These are phyloP conservation scores for Fusarium metavorans DNA, from an alignment of 2,329 filamentous ascomycete species.

Conservation along the genomic window DNA sequence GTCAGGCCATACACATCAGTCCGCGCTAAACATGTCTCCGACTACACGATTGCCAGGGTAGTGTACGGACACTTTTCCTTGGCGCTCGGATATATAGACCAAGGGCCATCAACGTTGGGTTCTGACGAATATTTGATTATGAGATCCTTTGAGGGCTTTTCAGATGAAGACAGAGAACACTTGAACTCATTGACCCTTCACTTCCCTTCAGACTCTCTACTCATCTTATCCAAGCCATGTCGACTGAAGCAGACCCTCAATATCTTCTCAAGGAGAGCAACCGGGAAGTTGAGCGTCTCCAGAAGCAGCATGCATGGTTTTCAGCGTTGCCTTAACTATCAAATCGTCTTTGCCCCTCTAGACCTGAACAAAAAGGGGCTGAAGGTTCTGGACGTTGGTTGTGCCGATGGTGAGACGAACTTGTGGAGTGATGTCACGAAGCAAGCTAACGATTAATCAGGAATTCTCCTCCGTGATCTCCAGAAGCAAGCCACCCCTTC, in stretches of 20 bases:
- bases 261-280: constrained; percentile 14
- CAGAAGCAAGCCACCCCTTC: constrained; percentile 19
- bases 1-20: background rate
- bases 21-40: constrained; percentile 1
- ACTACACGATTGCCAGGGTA: background rate
- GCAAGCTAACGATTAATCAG: background rate
- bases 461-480: constrained; percentile 15
- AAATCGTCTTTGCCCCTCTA: constrained; percentile 17
- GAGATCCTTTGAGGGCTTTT: background rate
- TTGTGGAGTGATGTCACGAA: rapidly evolving
- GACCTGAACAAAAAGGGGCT: background rate
- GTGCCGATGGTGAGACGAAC: constrained; percentile 10
- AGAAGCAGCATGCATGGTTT: constrained; percentile 27
- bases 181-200: no score
- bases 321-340: constrained; percentile 13
- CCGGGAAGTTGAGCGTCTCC: constrained; percentile 22
- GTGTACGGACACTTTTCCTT: background rate
- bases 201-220: background rate
- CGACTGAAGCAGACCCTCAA: background rate
- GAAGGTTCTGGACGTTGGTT: constrained; percentile 20
- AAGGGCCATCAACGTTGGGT: no score
- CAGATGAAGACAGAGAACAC: background rate
- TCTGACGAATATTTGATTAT: background rate
- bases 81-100: background rate
- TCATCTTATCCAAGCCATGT: background rate